Base-by-base conservation (phyloP, 2,329 filamentous ascomycete genomes). In the Westerdykella ornata region DNA sequence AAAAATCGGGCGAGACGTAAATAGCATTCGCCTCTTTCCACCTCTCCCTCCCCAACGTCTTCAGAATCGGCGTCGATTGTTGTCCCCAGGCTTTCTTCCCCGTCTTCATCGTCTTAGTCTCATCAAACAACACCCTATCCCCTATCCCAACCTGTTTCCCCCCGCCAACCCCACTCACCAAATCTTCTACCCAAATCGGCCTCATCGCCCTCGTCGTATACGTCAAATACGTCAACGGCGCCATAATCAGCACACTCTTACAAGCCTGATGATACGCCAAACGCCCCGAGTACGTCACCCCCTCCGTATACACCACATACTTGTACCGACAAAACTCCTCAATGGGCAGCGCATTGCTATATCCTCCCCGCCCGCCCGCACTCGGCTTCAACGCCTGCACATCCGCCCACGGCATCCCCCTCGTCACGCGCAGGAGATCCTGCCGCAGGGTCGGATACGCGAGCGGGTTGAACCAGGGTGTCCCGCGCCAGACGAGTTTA, bases 221-320 rank as follows among this genome's bases (percentile, higher is more conserved):
- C 16, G 48, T 52, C 14, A 49, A n/a, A 29, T 47, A 50, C 19
- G 44, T 48, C 16, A 51, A 14, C 17, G 44, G 47, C 33, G 49
- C 22, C 11, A 37, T 53, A 6, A 54, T 17, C 19, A 54, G 22
- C 26, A 54, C 49, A 16, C 49, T 53, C 18, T 30, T 42, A 31
- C 51, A 54, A 13, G 51, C 49, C 31, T 54, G 49, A 22, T 54
- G 49, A 32, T 49, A 54, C 14, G 49, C 41, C 38, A 53, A 29
- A 9, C 52, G 20, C 8, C 52, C 52, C 12, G 48, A 51, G 34
- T 53, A 54, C 9, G 48, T 51, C 17, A 54, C 52, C 12, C 52
- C 52, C 38, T 54, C 52, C 2, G 52, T 51, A 40, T 54, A 54
- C 28, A 54, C 37, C 3, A 53, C 40, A 31, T 54, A 53, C 33